Conservation (phyloP, 169 alveolate species). For the Eimeria necatrix region DNA sequence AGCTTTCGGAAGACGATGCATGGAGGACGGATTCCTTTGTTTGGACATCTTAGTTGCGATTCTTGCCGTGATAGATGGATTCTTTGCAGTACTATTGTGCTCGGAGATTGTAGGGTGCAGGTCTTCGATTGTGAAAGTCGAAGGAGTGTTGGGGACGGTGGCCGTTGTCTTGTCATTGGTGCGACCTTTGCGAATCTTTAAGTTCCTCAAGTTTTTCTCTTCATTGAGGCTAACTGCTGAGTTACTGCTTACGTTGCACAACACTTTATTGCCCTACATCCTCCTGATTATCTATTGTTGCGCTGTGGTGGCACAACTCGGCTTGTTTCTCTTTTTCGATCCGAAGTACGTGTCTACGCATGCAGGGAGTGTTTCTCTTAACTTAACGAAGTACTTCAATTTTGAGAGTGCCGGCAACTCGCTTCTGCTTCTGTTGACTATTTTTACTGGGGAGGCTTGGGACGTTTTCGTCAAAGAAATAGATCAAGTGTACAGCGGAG, state of each 20-base stretch:
- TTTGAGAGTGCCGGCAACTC: constrained; percentile 55
- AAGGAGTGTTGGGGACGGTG: constrained; percentile 13
- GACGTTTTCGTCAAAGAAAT: constrained; percentile 67
- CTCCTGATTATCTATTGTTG: constrained; percentile 64
- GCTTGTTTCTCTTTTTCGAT: constrained; percentile 66
- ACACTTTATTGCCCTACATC: constrained; percentile 46
- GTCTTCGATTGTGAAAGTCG: neutral
- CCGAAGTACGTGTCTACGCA: constrained; percentile 41
- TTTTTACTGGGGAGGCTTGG: constrained; percentile 80
- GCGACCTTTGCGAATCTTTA: constrained; percentile 75
- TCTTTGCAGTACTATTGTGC: constrained; percentile 5
- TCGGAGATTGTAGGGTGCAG: constrained; percentile 21
- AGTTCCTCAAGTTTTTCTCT: constrained; percentile 57
- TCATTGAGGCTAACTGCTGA: constrained; percentile 74
- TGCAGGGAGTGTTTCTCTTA: neutral
- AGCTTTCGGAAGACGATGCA: constrained; percentile 58
- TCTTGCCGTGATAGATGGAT: constrained; percentile 41
- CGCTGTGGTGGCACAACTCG: constrained; percentile 56
- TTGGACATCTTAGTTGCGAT: constrained; percentile 29
- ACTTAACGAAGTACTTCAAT: constrained; percentile 68
- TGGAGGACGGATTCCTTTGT: constrained; percentile 55
- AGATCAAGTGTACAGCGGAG: constrained; percentile 46
- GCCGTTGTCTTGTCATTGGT: constrained; percentile 37
- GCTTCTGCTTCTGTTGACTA: constrained; percentile 57
- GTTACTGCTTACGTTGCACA: constrained; percentile 54